Evolutionary conservation across 257 asterid species (phyloP).

Genomic region (Solanum lignicaule): DNA sequence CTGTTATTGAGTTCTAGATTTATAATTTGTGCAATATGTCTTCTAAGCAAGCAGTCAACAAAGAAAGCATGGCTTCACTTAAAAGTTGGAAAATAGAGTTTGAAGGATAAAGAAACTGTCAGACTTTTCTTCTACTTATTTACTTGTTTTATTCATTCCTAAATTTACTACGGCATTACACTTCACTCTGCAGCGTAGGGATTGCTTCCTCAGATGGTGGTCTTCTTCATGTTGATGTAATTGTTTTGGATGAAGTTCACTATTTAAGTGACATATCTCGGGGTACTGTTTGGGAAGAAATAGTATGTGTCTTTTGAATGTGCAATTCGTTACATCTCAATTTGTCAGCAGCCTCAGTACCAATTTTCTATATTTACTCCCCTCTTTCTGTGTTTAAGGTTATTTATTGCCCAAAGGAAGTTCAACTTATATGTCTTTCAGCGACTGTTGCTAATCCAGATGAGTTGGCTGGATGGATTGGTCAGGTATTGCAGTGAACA

Average conservation of each 20-base stretch:
- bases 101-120: background rate
- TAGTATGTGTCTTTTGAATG: conserved; percentile 48
- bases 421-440: conserved; percentile 91
- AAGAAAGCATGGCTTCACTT: background rate
- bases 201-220: conserved; percentile 68
- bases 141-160: background rate
- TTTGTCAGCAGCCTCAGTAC: background rate
- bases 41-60: background rate
- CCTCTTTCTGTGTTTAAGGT: conserved; percentile 34
- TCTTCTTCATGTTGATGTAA: conserved; percentile 86
- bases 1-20: background rate
- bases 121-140: background rate
- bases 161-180: background rate
- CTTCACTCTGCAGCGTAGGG: conserved; percentile 60
- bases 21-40: background rate
- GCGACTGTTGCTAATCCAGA: conserved; percentile 98
- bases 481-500: conserved; percentile 61
- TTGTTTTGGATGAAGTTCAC: conserved; percentile 99
- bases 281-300: conserved; percentile 99
- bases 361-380: conserved; percentile 2
- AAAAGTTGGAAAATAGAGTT: background rate
- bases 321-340: conserved; percentile 5
- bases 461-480: conserved; percentile 99
- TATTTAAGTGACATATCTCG: conserved; percentile 94
- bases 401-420: conserved; percentile 94